Evolutionary conservation across 1,284 basidiomycete genomes (phyloP), one percentile per base, ranked within the genome.

Genomic region (Phellinidium pouzarii): DNA sequence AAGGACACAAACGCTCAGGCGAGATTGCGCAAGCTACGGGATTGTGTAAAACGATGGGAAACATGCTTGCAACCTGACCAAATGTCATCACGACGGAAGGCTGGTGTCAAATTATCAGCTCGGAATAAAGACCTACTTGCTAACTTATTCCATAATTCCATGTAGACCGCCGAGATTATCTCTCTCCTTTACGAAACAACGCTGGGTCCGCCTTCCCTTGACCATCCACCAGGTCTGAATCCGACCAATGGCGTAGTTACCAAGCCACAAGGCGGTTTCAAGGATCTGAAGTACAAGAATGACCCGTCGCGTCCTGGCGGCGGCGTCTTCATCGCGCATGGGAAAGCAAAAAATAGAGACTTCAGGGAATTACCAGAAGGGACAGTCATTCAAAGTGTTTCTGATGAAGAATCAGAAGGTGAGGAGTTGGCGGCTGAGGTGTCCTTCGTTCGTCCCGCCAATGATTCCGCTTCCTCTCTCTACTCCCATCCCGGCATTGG

Each of bases 101-200:
- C 75, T 59, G 60, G 80, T 77, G 55, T 60, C 51, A 50, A 27
- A 59, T 17, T 7, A 11, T 2, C 14, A 7, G 14, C 64, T 56
- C 50, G 58, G 59, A 59, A 64, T 63, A 56, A 60, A 61, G 57
- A 66, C 50, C 61, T 53, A 17, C 19, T n/a, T 22, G 11, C 31
- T 49, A 46, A 45, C 57, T 69, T 59, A 51, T 62, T 56, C 38
- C 59, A 61, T 14, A 17, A 23, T n/a, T 36, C 9, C 59, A 57
- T 52, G 71, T 68, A 97, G 84, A 95, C 93, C 1, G 85, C 89
- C 22, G 93, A 94, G 68, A 92, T 95, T 55, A 94, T 96, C 62
- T 80, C 87, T 22, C 75, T 98, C 19, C 76, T 98, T 22, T 95
- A 92, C 68, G 92, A 96, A 71, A 86, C 92, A 27, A 91, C 91